phyloP scores from a whole-genome alignment of 2,329 filamentous ascomycete species.

The Phialemonium atrogriseum region DNA sequence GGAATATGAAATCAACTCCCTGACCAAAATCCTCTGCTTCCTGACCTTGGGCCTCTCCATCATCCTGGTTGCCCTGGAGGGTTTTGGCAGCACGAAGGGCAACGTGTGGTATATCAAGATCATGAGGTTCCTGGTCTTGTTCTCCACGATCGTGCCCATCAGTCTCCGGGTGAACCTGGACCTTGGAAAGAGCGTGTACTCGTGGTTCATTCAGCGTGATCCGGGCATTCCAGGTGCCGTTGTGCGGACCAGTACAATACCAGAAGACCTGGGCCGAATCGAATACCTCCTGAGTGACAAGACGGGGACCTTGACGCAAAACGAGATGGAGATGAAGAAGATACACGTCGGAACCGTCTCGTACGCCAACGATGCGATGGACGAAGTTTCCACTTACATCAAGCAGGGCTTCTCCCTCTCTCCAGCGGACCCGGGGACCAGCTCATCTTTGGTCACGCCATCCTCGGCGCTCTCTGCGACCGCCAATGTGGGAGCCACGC shows the following conservation, averaged over 20 bases:
- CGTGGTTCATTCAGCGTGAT: conserved; percentile 89
- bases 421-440: conserved; percentile 33
- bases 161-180: conserved; percentile 94
- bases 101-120: conserved; percentile 91
- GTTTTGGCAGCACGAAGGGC: conserved; percentile 60
- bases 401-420: conserved; percentile 67
- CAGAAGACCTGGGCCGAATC: conserved; percentile 89
- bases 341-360: conserved; percentile 97
- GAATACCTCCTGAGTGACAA: conserved; percentile 97
- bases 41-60: conserved; percentile 82
- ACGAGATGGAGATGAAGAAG: conserved; percentile 98
- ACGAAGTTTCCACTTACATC: conserved; percentile 83
- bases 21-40: conserved; percentile 91
- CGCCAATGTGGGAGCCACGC: conserved; percentile 56
- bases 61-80: conserved; percentile 78
- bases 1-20: conserved; percentile 92
- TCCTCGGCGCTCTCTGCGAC: conserved; percentile 61
- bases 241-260: conserved; percentile 93
- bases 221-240: conserved; percentile 84
- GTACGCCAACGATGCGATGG: conserved; percentile 98
- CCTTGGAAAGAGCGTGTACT: conserved; percentile 94
- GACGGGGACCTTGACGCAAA: conserved; percentile 95
- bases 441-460: conserved; percentile 60
- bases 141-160: conserved; percentile 98
- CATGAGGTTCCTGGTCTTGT: conserved; percentile 94